Conservation (phyloP, 108 stramenopile species). For the Skeletonema menzelii region DNA sequence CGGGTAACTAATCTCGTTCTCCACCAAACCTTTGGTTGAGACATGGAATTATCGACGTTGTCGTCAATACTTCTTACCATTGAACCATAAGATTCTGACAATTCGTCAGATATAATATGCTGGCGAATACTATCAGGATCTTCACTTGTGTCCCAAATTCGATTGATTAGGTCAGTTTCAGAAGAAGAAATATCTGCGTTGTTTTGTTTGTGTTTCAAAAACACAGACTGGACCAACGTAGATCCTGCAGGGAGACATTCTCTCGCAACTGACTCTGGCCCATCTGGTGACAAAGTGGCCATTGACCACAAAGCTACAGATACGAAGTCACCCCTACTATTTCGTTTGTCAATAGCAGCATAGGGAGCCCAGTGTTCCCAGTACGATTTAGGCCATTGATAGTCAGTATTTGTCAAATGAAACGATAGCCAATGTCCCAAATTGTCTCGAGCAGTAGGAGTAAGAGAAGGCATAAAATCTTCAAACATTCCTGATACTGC, state of each 20-base stretch:
- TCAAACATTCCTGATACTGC: slow-evolving; percentile 70
- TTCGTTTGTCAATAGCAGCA: slow-evolving; percentile 31
- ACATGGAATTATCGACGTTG: slow-evolving; percentile 20
- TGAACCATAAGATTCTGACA: slow-evolving; percentile 34
- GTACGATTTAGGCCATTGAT: slow-evolving; percentile 83
- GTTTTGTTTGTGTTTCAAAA: slow-evolving; percentile 27
- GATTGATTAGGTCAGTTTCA: slow-evolving; percentile 53
- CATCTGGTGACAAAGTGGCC: slow-evolving; percentile 36
- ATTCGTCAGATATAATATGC: slow-evolving; percentile 64
- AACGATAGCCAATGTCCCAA: slow-evolving; percentile 81
- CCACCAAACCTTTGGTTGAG: slow-evolving; percentile 45
- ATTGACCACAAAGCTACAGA: slow-evolving; percentile 36
- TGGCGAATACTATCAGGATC: slow-evolving; percentile 55
- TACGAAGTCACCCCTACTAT: slow-evolving; percentile 74
- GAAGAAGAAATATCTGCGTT: slow-evolving; percentile 26
- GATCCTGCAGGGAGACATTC: slow-evolving; percentile 51
- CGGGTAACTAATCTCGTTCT: slow-evolving; percentile 36
- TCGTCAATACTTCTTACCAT: slow-evolving; percentile 3
- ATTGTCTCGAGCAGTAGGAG: slow-evolving; percentile 69
- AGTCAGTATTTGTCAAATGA: slow-evolving; percentile 82
- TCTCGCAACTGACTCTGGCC: slow-evolving; percentile 34
- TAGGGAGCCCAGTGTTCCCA: slow-evolving; percentile 84
- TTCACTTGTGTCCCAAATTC: slow-evolving; percentile 64
- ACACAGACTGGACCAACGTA: slow-evolving; percentile 34
- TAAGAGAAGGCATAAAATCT: slow-evolving; percentile 77